Evolutionary conservation across 495 filamentous ascomycete genomes (phyloP), one percentile per base, ranked within the genome.

Genomic region (Penicillium longicatenatum): DNA sequence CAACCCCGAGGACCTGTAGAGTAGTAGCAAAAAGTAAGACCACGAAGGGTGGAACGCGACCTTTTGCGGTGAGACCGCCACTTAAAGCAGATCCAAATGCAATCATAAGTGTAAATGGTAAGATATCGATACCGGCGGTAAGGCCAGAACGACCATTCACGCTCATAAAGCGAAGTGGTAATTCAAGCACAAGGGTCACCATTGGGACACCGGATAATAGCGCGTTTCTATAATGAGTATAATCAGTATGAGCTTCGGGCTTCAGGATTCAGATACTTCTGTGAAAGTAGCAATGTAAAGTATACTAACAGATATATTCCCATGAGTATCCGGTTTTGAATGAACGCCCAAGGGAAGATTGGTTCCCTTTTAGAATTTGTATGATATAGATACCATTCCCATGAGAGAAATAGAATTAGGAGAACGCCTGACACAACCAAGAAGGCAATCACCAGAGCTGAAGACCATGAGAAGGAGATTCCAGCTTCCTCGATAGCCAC

Each of bases 401-500:
- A 54, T 17, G 29, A 8, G 6, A 42, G 2, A 33, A 54, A 54
- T 6, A 19, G 3, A 14, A 54, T 30, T 1, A 29, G 21, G 1
- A 62, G 37, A n/a, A 54, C 51, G 4, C 21, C 33, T 9, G 49
- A 7, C 11, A 51, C 6, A 9, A 22, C 19, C 49, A 51, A 39
- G 31, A 37, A n/a, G 19, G 49, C 30, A 39, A 74, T 65, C 1
- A 69, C 60, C 22, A 64, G 55, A 0, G 60, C 59, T 5, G 64
- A 68, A 16, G 29, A 20, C 73, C 70, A 74, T 12, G 61, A 41
- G 37, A 62, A 73, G 4, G 22, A 4, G 0, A 54, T 49, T 41
- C 37, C 68, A 0, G 68, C 72, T 50, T 75, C 66, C 41, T 72
- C 52, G 17, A 75, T 66, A 1, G 52, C 64, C 6, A 61, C 52